Percentiles rank a stretch among this genome's conserved stretches.
These are phyloP conservation scores for Tulasnella sp. DNA, from an alignment of 768 basidiomycete species.

Conservation along the genomic window DNA sequence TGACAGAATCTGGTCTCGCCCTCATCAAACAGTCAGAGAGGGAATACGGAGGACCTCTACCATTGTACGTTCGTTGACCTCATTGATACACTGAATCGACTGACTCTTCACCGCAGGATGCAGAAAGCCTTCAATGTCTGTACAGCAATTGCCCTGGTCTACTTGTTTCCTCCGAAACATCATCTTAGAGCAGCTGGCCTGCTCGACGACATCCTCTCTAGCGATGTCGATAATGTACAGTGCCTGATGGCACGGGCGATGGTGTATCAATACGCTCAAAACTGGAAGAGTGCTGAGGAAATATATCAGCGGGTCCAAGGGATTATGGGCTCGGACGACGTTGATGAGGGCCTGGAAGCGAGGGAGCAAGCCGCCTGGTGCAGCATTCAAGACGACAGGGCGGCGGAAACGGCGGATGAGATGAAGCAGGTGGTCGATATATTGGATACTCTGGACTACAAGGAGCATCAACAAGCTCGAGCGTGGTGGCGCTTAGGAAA, in stretches of 20 bases:
- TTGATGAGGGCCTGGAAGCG: slow-evolving; percentile 23
- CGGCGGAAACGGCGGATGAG: slow-evolving; percentile 35
- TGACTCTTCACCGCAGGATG: slow-evolving; percentile 33
- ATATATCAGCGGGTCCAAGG: slow-evolving; percentile 50
- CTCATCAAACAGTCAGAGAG: slow-evolving; percentile 42
- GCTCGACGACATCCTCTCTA: slow-evolving; percentile 55
- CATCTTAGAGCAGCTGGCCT: slow-evolving; percentile 67
- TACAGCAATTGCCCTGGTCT: slow-evolving; percentile 67
- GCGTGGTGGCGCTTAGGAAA: slow-evolving; percentile 79
- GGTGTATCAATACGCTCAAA: slow-evolving; percentile 47
- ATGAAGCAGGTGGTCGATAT: slow-evolving; percentile 38
- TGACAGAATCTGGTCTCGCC: slow-evolving; percentile 58
- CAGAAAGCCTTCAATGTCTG: slow-evolving; percentile 56
- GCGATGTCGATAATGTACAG: slow-evolving; percentile 48
- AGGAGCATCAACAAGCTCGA: slow-evolving; percentile 53
- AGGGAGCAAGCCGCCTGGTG: slow-evolving; percentile 85
- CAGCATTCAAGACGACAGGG: slow-evolving; percentile 39
- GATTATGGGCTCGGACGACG: slow-evolving; percentile 33
- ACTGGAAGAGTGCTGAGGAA: slow-evolving; percentile 56
- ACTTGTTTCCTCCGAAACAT: slow-evolving; percentile 82
- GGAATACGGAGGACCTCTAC: slow-evolving; percentile 44
- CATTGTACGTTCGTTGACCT: slow-evolving; percentile 29
- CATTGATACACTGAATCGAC: background rate
- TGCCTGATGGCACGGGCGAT: slow-evolving; percentile 68
- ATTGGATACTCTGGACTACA: slow-evolving; percentile 36